Evolutionary conservation across 148 eudicot species (phyloP), one percentile per base, ranked within the genome.

Genomic region (Amaranthus palmeri): DNA sequence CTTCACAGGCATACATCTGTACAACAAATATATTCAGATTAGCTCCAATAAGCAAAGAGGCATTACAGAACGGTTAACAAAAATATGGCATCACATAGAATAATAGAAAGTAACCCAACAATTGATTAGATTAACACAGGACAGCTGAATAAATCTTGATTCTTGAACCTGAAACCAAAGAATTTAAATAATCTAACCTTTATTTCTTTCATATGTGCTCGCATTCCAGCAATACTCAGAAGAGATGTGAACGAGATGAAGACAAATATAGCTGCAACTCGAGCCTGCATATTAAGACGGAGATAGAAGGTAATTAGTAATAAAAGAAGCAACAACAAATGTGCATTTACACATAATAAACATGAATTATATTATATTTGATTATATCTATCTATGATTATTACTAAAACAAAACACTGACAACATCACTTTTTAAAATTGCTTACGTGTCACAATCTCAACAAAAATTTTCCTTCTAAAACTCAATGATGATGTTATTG

Each of bases 221-320:
- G 89, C 56, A 87, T 84, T 62, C 97, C 96, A 69, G 93, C 93
- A 43, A 91, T 84, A 82, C 96, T 89, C 70, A 95, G 79, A 50
- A 95, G 92, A 61, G 96, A 89, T 56, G 89, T 78, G 68, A 95
- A 91, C 43, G 99, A 91, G 40, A 95, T 81, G 75, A 95, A 95
- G 67, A 85, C 88, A 81, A 86, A 95, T 72, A 91, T 62, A 60
- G 96, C 99, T 8, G 92, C 97, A 69, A 95, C 97, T 85, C 99
- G 89, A 61, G 85, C 88, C 99, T 91, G 97, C 84, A 82, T 50
- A 70, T 70, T 69, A 74, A 67, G 54, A 62, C 59, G 72, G 4
- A 61, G 51, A 65, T 69, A 65, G 48, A 68, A 53, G 59, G 6
- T 44, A 48, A 6, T 15, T 46, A 13, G 44, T 25, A 74, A 55